These are phyloP conservation scores for Naematelia aurantialba DNA, from an alignment of 768 basidiomycete species.

Conservation along the genomic window DNA sequence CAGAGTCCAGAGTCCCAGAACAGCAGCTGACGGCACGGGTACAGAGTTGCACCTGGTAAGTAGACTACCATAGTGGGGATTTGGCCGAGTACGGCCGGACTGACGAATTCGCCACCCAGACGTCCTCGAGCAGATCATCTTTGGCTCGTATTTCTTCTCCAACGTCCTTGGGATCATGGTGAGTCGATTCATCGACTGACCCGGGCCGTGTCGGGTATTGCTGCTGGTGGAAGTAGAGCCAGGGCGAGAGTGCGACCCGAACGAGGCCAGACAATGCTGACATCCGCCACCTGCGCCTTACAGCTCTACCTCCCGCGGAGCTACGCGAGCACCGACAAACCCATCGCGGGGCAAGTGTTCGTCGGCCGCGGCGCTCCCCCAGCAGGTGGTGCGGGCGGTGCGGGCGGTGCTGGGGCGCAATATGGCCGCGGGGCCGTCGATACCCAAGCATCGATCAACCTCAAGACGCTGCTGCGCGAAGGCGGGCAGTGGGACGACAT, in stretches of 20 bases:
- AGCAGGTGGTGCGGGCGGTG: too few species aligned
- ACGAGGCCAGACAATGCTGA: too few species aligned
- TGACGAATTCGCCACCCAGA: conserved; percentile 17
- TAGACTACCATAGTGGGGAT: background rate
- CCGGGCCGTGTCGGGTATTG: too few species aligned
- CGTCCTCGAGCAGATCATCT: conserved; percentile 16
- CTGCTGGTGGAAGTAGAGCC: too few species aligned
- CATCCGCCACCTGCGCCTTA: conserved; percentile 1
- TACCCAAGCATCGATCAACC: conserved; percentile 19
- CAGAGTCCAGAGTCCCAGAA: too few species aligned
- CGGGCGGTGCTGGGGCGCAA: too few species aligned
- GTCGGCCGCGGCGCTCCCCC: too few species aligned
- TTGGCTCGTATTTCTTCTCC: conserved; percentile 25
- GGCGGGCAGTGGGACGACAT: conserved; percentile 38
- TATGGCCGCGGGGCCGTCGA: background rate
- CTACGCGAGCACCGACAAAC: conserved; percentile 7
- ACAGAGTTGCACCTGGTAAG: conserved; percentile 4
- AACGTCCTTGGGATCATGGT: conserved; percentile 23
- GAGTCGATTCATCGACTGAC: too few species aligned
- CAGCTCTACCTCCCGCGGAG: conserved; percentile 32
- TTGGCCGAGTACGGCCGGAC: too few species aligned
- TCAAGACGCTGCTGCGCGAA: conserved; percentile 37
- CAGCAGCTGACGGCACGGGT: too few species aligned
- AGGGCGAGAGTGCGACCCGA: too few species aligned
- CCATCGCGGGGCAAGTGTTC: conserved; percentile 17